A percentile compares a stretch with the other conserved stretches of the same genome.
phyloP scores from a whole-genome alignment of 2,329 filamentous ascomycete genomes.

The Exophiala oligosperma region DNA sequence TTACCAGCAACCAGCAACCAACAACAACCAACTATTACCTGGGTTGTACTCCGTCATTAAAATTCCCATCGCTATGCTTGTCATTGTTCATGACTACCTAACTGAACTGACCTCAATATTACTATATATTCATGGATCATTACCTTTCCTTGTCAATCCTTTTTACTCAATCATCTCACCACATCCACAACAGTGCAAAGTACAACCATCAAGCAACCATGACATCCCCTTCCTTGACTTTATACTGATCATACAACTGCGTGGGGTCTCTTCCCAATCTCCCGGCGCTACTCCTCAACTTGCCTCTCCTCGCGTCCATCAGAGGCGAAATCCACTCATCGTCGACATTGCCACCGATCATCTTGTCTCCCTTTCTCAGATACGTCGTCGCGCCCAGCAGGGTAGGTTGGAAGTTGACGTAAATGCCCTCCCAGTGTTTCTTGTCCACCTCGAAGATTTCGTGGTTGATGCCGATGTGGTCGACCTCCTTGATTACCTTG shows the following conservation, averaged over 20 bases:
- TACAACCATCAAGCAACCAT: not conserved
- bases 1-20: no score
- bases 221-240: not conserved
- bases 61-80: not conserved
- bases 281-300: constrained; percentile 26
- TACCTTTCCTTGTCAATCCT: no score
- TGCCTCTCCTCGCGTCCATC: constrained; percentile 27
- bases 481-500: constrained; percentile 34
- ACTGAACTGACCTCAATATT: not conserved
- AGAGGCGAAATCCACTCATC: constrained; percentile 28
- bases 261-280: constrained; percentile 22
- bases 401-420: constrained; percentile 40
- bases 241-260: constrained; percentile 18
- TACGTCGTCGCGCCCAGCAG: constrained; percentile 34
- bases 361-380: constrained; percentile 27
- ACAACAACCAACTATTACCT: no score
- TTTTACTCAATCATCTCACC: no score
- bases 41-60: no score
- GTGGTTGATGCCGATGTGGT: constrained; percentile 47
- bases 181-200: not conserved
- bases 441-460: constrained; percentile 44
- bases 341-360: constrained; percentile 23
- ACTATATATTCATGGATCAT: no score
- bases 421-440: constrained; percentile 46
- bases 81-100: not conserved